These are phyloP conservation scores for Peronospora destructor DNA, from an alignment of 352 stramenopile species.

Conservation along the genomic window DNA sequence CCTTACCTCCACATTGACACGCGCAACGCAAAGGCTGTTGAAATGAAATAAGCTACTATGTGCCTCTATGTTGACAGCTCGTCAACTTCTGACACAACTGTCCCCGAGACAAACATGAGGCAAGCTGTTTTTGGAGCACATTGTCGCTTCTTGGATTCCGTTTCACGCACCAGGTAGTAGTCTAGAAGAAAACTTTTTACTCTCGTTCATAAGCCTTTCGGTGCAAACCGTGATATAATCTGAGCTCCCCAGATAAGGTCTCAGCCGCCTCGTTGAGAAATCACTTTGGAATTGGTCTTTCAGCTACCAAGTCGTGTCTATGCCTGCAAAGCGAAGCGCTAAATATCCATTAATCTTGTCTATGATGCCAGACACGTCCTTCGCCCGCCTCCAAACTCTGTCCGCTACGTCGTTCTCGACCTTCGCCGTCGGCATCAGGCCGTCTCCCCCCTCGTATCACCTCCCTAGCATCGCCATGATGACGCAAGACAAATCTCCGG, in stretches of 20 bases:
- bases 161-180: conserved; percentile 12
- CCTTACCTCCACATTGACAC: neutral
- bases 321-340: neutral
- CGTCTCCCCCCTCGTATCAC: conserved; percentile 7
- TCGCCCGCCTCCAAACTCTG: conserved; percentile 14
- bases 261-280: conserved; percentile 15
- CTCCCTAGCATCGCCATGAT: conserved; percentile 20
- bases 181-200: conserved; percentile 9
- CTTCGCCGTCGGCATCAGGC: conserved; percentile 6
- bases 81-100: conserved; percentile 5
- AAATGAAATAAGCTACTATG: neutral
- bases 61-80: neutral
- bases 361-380: conserved; percentile 21
- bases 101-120: neutral
- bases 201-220: conserved; percentile 19
- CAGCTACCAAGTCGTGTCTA: conserved; percentile 5
- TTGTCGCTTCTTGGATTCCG: neutral
- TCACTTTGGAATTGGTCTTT: conserved; percentile 22
- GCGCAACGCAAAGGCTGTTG: neutral
- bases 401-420: conserved; percentile 10
- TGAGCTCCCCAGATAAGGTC: conserved; percentile 24
- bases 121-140: conserved; percentile 20
- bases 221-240: conserved; percentile 34
- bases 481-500: conserved; percentile 10
- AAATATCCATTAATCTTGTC: conserved; percentile 3